phyloP scores from a whole-genome alignment of 768 basidiomycete genomes.

The Lactarius trivialis region DNA sequence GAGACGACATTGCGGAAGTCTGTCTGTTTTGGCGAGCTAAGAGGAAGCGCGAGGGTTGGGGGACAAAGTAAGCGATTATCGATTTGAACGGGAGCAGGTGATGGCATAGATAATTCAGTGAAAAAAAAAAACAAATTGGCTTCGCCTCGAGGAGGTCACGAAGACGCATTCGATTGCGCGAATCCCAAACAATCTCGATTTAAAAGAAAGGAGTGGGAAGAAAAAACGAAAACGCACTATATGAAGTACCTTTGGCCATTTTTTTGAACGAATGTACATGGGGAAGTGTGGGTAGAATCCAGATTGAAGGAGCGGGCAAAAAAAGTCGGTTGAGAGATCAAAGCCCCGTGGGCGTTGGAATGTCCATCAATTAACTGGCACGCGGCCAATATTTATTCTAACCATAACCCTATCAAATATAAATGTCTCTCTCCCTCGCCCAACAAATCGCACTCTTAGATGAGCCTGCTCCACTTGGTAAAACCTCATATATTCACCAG shows the following conservation, averaged over 20 bases:
- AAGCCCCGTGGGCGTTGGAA: conserved; percentile 20
- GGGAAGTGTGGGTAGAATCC: conserved; percentile 33
- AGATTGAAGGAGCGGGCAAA: conserved; percentile 32
- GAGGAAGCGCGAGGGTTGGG: conserved; percentile 12
- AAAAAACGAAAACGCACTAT: conserved; percentile 29
- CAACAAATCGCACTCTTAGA: conserved; percentile 81
- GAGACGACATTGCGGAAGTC: conserved; percentile 58
- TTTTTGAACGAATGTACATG: conserved; percentile 38
- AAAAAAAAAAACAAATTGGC: conserved; percentile 12
- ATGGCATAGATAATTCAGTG: conserved; percentile 11
- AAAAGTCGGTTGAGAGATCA: conserved; percentile 3
- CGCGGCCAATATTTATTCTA: conserved; percentile 12
- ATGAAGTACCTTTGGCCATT: conserved; percentile 37
- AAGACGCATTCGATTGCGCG: conserved; percentile 9
- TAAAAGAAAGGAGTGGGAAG: conserved; percentile 17
- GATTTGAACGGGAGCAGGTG: conserved; percentile 21
- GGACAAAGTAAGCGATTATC: conserved; percentile 5
- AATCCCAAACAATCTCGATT: conserved; percentile 17
- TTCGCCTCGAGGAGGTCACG: conserved; percentile 20
- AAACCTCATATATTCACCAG: conserved; percentile 22
- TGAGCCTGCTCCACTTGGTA: conserved; percentile 62
- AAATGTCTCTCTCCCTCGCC: conserved; percentile 46
- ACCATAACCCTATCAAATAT: conserved; percentile 12
- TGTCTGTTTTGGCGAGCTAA: conserved; percentile 43
- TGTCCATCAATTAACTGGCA: conserved; percentile 4